A percentile compares a stretch with the other conserved stretches of the same genome.
Evolutionary conservation across 805 yeast genomes (phyloP).

Genomic region (Dipodascus geniculatus): DNA sequence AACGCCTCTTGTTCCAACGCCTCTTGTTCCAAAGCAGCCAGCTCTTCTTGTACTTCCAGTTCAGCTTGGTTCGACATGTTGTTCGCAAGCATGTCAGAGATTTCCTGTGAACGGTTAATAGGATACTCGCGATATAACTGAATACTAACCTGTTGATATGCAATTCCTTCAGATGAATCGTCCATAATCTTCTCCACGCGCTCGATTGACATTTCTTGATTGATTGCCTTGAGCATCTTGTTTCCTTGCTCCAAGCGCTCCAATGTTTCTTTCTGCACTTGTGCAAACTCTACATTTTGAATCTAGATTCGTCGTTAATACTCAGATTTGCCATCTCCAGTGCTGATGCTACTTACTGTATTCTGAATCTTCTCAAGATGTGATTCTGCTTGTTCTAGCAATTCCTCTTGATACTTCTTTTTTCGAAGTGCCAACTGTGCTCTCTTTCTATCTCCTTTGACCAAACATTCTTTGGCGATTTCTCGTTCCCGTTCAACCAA

Average conservation of each 20-base stretch:
- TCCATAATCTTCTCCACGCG: conserved; percentile 76
- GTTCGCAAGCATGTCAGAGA: conserved; percentile 26
- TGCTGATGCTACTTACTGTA: conserved; percentile 42
- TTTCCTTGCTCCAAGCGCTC: conserved; percentile 77
- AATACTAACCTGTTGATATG: conserved; percentile 44
- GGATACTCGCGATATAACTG: not conserved
- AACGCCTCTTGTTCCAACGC: conserved; percentile 8
- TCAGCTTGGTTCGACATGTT: conserved; percentile 29
- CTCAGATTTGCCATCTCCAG: not conserved
- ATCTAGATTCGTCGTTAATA: conserved; percentile 10
- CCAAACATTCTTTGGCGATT: conserved; percentile 46
- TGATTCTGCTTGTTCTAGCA: conserved; percentile 57
- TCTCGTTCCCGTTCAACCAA: conserved; percentile 51
- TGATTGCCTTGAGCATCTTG: conserved; percentile 58
- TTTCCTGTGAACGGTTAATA: conserved; percentile 17
- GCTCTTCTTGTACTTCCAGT: conserved; percentile 22
- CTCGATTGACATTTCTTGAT: conserved; percentile 65
- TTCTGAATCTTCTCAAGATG: conserved; percentile 75
- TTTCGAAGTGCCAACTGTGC: conserved; percentile 63
- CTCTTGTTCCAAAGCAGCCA: conserved; percentile 19
- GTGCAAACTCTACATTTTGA: conserved; percentile 62
- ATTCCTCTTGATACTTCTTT: conserved; percentile 69
- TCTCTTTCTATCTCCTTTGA: conserved; percentile 39
- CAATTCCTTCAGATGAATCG: conserved; percentile 68
- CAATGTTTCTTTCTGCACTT: conserved; percentile 76